These are phyloP conservation scores for Copromyces sp. DNA, from an alignment of 495 filamentous ascomycete genomes.

Conservation along the genomic window DNA sequence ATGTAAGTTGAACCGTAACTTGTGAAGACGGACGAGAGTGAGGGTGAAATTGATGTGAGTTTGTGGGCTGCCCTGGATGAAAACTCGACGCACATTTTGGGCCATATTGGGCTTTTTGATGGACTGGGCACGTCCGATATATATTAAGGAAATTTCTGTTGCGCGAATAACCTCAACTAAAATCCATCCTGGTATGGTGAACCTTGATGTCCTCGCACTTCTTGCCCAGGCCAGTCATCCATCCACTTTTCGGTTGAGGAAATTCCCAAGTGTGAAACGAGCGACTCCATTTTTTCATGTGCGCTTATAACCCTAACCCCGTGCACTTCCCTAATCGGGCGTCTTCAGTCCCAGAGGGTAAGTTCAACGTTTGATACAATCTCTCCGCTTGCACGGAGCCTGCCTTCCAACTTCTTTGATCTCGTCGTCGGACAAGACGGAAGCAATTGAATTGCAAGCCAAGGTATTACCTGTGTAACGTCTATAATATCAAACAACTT, in stretches of 20 bases:
- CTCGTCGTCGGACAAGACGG: too few relatives aligned
- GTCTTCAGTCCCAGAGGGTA: too few relatives aligned
- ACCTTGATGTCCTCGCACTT: neutral
- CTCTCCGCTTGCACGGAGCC: too few relatives aligned
- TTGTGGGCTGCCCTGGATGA: neutral
- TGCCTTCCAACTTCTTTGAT: too few relatives aligned
- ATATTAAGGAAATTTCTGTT: too few relatives aligned
- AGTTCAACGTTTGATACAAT: too few relatives aligned
- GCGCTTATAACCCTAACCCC: neutral
- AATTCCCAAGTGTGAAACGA: neutral
- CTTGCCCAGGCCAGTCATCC: neutral
- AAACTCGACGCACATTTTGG: conserved; percentile 1
- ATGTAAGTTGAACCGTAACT: neutral
- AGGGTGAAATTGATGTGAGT: neutral
- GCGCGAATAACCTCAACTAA: neutral
- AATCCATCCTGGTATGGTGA: neutral
- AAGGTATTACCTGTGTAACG: too few relatives aligned
- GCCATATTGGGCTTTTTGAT: neutral
- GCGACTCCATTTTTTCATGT: neutral
- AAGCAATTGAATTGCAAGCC: too few relatives aligned
- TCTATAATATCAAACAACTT: too few relatives aligned
- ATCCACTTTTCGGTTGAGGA: neutral
- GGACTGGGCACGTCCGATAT: neutral
- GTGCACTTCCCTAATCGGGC: neutral
- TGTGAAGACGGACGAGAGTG: neutral